Evolutionary conservation across 306 rosid species (phyloP), one percentile per base, ranked within the genome.

Genomic region (Adenanthera pavonina): DNA sequence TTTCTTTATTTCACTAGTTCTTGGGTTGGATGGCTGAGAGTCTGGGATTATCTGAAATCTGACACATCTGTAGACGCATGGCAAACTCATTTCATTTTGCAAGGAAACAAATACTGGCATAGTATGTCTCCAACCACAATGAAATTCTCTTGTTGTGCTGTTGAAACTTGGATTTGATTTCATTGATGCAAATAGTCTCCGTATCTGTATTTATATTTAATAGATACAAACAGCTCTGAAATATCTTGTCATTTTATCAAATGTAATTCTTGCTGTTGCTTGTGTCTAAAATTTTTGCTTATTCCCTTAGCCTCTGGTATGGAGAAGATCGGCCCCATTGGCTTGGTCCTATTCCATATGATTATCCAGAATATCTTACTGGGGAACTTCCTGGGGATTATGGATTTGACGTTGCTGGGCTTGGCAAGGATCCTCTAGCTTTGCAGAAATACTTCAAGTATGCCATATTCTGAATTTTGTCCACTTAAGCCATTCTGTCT

Each of bases 321-420:
- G 99, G 99, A 81, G 89, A 89, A 79, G 91, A 75, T 59, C 89
- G 99, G 48, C 97, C 97, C 60, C 92, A 87, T 48, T 95, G 97
- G 99, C 99, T 95, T 65, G 98, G 98, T 84, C 97, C 98, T 59
- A 86, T 94, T 76, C 91, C 92, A 33, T 92, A 88, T 77, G 90
- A 87, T 30, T 94, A 92, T 85, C 98, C 98, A 15, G 82, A 87
- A 40, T 78, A 92, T 90, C 97, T 94, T 70, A 87, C 81, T 59
- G 98, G 98, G 69, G 95, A 91, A 74, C 78, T 94, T 33, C 97
- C 98, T 7, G 98, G 98, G 49, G 98, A 94, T 85, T 94, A 92
- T 35, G 97, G 97, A 77, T 94, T 94, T 76, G 97, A 94, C 85
- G 78, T 91, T 88, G 91, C 92, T 20, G 92, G 89, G 74, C 88